These are phyloP conservation scores for Tylopilus sp. DNA, from an alignment of 1,284 basidiomycete species.

Conservation along the genomic window DNA sequence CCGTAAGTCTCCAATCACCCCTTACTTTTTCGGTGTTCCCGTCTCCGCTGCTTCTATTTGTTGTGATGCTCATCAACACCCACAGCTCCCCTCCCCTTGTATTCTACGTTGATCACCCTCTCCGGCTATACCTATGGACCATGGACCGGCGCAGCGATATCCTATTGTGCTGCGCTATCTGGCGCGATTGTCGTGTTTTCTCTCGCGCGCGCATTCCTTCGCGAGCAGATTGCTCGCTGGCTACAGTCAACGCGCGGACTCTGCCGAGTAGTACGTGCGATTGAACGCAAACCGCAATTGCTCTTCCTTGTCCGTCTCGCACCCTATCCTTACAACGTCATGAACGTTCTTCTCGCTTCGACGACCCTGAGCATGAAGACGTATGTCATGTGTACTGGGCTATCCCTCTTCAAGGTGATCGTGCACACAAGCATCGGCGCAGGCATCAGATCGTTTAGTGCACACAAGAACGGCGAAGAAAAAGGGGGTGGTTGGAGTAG, in stretches of 20 bases:
- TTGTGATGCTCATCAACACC: conserved; percentile 19
- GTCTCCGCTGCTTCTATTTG: conserved; percentile 14
- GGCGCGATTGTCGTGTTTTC: conserved; percentile 78
- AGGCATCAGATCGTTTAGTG: conserved; percentile 71
- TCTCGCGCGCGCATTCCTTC: conserved; percentile 68
- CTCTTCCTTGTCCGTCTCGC: conserved; percentile 84
- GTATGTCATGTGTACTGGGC: conserved; percentile 74
- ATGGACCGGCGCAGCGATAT: conserved; percentile 74
- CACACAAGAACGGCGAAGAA: conserved; percentile 45
- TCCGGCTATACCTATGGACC: conserved; percentile 84
- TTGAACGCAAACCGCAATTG: conserved; percentile 78
- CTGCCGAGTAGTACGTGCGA: conserved; percentile 75
- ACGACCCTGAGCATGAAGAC: conserved; percentile 77
- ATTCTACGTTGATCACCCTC: conserved; percentile 82
- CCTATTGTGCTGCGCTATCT: conserved; percentile 76
- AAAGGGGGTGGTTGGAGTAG: conserved; percentile 40
- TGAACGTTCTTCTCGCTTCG: conserved; percentile 86
- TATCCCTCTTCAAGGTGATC: conserved; percentile 81
- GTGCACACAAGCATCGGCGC: conserved; percentile 80
- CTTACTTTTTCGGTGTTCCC: conserved; percentile 11
- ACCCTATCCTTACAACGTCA: conserved; percentile 82
- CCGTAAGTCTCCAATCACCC: conserved; percentile 47
- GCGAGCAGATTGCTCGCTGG: conserved; percentile 64
- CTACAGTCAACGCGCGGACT: conserved; percentile 61
- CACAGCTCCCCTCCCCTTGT: conserved; percentile 74